These are phyloP conservation scores for Penicillium sp. DNA, from an alignment of 2,329 filamentous ascomycete species.

Conservation along the genomic window DNA sequence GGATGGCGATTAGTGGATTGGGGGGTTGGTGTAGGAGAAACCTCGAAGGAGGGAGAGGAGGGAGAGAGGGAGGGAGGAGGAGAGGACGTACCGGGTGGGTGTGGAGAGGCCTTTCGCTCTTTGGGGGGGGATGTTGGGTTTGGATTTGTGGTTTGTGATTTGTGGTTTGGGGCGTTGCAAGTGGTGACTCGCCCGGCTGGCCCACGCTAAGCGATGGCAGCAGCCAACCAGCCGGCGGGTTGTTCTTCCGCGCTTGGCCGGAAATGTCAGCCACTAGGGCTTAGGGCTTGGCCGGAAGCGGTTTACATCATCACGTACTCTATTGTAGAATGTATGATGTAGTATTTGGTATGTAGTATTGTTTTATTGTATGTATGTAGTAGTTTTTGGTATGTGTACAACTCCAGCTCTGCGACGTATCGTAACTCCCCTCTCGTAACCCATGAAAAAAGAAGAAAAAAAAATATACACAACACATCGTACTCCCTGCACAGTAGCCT, in stretches of 20 bases:
- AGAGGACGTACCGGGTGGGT: conserved; percentile 12
- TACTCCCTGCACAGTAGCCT: background rate
- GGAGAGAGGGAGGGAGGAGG: conserved; percentile 20
- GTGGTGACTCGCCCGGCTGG: conserved; percentile 1
- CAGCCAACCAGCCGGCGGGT: conserved; percentile 12
- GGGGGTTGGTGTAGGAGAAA: conserved; percentile 6
- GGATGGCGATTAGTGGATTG: conserved; percentile 19
- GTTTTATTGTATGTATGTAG: background rate
- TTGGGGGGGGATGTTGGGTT: conserved; percentile 5
- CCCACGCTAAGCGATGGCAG: conserved; percentile 14
- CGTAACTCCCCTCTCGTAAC: background rate
- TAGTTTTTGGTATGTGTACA: background rate
- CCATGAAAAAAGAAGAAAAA: background rate
- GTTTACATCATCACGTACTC: background rate
- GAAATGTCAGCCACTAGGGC: conserved; percentile 10
- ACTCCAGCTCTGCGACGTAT: background rate
- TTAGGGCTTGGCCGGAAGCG: conserved; percentile 13
- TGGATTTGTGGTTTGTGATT: conserved; percentile 18
- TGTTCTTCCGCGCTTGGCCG: conserved; percentile 14
- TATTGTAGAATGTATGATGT: too few relatives aligned
- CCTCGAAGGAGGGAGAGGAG: conserved; percentile 9
- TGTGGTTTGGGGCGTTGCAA: background rate
- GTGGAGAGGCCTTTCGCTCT: background rate
- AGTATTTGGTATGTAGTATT: background rate
- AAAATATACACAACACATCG: background rate